Conservation (phyloP, 2,329 filamentous ascomycete species). For the Colletotrichum theobromicola region DNA sequence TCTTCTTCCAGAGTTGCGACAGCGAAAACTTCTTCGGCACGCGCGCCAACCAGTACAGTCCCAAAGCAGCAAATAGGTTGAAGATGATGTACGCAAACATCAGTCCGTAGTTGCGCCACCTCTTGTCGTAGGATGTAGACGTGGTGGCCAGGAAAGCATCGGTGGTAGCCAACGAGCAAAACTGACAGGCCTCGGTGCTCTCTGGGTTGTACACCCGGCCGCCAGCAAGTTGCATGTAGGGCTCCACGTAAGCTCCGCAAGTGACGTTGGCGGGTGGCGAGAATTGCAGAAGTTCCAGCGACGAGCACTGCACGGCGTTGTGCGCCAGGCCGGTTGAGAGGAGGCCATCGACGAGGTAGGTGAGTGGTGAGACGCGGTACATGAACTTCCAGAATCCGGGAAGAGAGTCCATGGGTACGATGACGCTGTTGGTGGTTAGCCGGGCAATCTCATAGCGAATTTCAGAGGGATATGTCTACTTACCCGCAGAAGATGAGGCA, state of each 20-base stretch:
- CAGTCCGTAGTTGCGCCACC: conserved; percentile 62
- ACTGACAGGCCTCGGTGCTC: conserved; percentile 49
- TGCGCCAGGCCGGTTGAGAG: conserved; percentile 37
- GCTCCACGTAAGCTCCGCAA: conserved; percentile 55
- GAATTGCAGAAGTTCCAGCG: conserved; percentile 58
- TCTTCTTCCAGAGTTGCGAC: neutral
- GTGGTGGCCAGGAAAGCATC: conserved; percentile 41
- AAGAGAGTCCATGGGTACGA: conserved; percentile 59
- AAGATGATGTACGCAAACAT: conserved; percentile 57
- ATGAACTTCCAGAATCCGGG: conserved; percentile 76
- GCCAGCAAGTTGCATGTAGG: conserved; percentile 48
- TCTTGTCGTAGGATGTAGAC: conserved; percentile 48
- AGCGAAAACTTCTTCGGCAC: conserved; percentile 29
- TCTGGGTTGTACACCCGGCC: conserved; percentile 50
- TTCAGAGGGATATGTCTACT: neutral
- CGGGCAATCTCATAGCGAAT: fast-evolving
- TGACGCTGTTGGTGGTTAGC: conserved; percentile 50
- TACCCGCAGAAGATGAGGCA: conserved; percentile 62
- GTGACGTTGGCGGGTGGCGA: conserved; percentile 48
- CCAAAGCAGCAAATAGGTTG: conserved; percentile 53
- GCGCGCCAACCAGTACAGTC: conserved; percentile 50
- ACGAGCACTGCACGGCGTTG: conserved; percentile 26
- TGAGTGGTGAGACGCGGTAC: conserved; percentile 72
- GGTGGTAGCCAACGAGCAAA: conserved; percentile 40
- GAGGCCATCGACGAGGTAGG: conserved; percentile 70